A percentile compares a stretch with the other conserved stretches of the same genome.
These are phyloP conservation scores for Cladosporium colombiae DNA, from an alignment of 2,329 filamentous ascomycete species.

Conservation along the genomic window DNA sequence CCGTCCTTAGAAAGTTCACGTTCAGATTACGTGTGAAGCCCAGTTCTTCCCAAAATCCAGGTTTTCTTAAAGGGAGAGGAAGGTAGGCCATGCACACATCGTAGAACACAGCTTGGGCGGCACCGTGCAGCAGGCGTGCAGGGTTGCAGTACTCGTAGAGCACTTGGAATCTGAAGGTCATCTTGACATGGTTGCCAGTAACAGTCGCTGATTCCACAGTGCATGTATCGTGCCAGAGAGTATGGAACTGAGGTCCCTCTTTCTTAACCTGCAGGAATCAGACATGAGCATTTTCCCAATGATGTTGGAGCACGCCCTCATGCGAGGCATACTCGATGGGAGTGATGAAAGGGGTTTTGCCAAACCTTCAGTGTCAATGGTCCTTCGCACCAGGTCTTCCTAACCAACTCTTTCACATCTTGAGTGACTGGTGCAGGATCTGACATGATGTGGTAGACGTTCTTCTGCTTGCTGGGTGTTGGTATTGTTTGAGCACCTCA, in stretches of 20 bases:
- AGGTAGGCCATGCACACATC: constrained; percentile 28
- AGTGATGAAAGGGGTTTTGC: not conserved
- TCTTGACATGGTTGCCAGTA: not conserved
- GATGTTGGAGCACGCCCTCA: not conserved
- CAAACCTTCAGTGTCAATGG: not conserved
- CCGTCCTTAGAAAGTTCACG: constrained; percentile 28
- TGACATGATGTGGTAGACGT: not conserved
- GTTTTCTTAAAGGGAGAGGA: constrained; percentile 10
- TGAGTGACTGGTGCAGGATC: not conserved
- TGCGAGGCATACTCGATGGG: not conserved
- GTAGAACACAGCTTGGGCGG: constrained; percentile 28
- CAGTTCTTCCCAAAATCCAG: constrained; percentile 28
- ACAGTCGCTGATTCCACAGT: not conserved
- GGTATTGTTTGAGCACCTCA: not conserved
- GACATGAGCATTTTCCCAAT: not conserved
- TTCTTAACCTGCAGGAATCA: not conserved
- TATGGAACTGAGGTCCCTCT: not conserved
- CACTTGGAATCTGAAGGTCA: constrained; percentile 26
- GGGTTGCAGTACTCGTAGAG: constrained; percentile 29
- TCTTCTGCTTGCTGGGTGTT: not conserved
- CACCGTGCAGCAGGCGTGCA: constrained; percentile 28
- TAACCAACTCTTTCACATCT: constrained; percentile 1
- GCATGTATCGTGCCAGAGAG: not conserved
- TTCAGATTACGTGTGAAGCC: constrained; percentile 29
- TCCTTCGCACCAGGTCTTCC: not conserved